phyloP scores from a whole-genome alignment of 2,329 filamentous ascomycete genomes.

The Fusarium sp. region DNA sequence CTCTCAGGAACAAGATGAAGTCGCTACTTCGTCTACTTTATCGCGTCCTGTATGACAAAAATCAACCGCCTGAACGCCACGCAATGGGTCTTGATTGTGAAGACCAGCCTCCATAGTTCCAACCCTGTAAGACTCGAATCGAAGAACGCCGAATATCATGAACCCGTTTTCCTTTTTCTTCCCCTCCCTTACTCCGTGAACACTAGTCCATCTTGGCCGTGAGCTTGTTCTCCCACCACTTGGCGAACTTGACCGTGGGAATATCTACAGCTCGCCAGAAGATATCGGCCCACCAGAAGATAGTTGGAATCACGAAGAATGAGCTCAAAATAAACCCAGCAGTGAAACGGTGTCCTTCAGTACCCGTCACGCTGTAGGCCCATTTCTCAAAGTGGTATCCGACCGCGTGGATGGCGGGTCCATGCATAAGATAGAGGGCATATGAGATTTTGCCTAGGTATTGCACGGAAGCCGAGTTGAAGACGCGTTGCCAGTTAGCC shows the following conservation, averaged over 20 bases:
- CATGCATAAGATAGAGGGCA: slow-evolving; percentile 71
- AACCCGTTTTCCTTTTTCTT: slow-evolving; percentile 7
- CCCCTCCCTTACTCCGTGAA: background rate
- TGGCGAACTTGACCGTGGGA: slow-evolving; percentile 67
- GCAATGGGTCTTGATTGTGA: background rate
- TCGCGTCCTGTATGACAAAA: slow-evolving; percentile 14
- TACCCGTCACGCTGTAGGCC: slow-evolving; percentile 61
- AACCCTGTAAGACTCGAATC: slow-evolving; percentile 10
- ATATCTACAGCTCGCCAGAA: slow-evolving; percentile 68
- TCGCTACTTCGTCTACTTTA: slow-evolving; percentile 1
- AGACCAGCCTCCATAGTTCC: slow-evolving; percentile 8
- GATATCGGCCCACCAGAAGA: slow-evolving; percentile 67
- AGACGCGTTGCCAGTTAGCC: slow-evolving; percentile 61
- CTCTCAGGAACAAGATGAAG: slow-evolving; percentile 1
- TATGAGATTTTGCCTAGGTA: slow-evolving; percentile 72
- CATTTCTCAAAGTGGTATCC: slow-evolving; percentile 65
- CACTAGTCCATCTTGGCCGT: slow-evolving; percentile 48
- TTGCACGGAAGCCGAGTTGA: slow-evolving; percentile 62
- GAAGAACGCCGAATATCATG: slow-evolving; percentile 17
- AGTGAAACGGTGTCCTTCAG: slow-evolving; percentile 59
- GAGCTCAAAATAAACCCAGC: slow-evolving; percentile 61
- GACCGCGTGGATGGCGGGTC: slow-evolving; percentile 64
- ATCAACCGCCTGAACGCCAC: slow-evolving; percentile 36
- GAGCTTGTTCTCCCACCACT: slow-evolving; percentile 64
- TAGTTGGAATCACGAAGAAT: slow-evolving; percentile 61